Percentiles rank a stretch among this genome's conserved stretches.
phyloP scores from a whole-genome alignment of 306 rosid genomes.

The Castanea sativa region DNA sequence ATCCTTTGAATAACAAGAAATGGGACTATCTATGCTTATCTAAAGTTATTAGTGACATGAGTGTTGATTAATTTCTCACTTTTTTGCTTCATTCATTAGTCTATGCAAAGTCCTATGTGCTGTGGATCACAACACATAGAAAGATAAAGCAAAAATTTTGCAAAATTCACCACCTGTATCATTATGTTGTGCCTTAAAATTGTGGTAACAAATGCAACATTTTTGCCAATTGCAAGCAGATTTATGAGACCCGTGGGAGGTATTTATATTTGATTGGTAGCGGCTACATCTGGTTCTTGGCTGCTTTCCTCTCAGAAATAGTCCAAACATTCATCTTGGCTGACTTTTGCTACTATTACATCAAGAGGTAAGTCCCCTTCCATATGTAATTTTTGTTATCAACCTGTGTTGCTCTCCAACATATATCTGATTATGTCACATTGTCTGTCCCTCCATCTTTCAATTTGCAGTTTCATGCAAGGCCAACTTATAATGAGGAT shows the following conservation, averaged over 20 bases:
- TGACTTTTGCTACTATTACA: slow-evolving; percentile 82
- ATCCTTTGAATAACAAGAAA: too few species aligned
- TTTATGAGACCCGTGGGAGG: slow-evolving; percentile 48
- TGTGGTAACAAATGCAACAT: not conserved
- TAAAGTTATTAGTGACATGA: too few species aligned
- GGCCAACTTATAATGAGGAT: slow-evolving; percentile 69
- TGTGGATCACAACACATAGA: too few species aligned
- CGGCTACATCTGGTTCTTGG: slow-evolving; percentile 56
- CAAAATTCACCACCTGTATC: too few species aligned
- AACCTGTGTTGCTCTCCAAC: not conserved
- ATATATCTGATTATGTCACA: not conserved
- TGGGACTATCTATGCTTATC: too few species aligned
- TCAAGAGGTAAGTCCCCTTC: slow-evolving; percentile 45
- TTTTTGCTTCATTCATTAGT: too few species aligned
- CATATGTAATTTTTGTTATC: not conserved
- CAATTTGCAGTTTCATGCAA: slow-evolving; percentile 48
- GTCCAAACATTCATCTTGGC: slow-evolving; percentile 75
- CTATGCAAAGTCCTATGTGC: too few species aligned
- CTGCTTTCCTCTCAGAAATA: slow-evolving; percentile 53
- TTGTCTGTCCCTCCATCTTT: not conserved
- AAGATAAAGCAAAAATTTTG: too few species aligned
- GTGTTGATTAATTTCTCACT: too few species aligned
- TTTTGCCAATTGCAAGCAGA: slow-evolving; percentile 33
- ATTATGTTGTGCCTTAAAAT: not conserved
- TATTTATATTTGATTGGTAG: slow-evolving; percentile 36